Percentiles rank a stretch among this genome's conserved stretches.
phyloP scores from a whole-genome alignment of 1,284 basidiomycete genomes.

The Ceratobasidium sp. region DNA sequence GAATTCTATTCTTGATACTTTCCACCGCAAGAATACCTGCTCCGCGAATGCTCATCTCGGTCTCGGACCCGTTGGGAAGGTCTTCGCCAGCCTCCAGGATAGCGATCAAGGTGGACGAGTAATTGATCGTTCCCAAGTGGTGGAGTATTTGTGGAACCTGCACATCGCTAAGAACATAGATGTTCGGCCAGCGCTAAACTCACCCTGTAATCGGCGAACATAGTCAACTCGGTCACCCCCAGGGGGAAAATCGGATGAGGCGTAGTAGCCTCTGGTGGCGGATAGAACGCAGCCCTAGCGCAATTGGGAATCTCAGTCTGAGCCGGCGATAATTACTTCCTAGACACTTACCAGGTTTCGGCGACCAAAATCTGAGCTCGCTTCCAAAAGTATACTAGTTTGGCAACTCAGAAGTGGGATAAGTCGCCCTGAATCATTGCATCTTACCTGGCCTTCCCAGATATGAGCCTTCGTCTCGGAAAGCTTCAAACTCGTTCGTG shows the following conservation, averaged over 20 bases:
- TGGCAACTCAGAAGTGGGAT: background rate
- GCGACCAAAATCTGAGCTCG: constrained; percentile 86
- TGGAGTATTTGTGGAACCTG: constrained; percentile 80
- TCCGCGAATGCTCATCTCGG: constrained; percentile 77
- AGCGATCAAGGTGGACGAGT: constrained; percentile 66
- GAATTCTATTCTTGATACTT: constrained; percentile 61
- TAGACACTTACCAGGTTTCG: constrained; percentile 76
- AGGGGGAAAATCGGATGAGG: constrained; percentile 76
- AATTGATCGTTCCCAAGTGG: constrained; percentile 75
- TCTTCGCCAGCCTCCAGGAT: constrained; percentile 60
- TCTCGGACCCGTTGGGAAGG: constrained; percentile 66
- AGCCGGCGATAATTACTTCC: background rate
- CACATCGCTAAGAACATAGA: background rate
- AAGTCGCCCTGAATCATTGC: background rate
- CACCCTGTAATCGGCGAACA: constrained; percentile 89
- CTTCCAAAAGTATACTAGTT: constrained; percentile 79
- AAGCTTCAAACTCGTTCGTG: constrained; percentile 74
- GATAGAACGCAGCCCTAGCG: constrained; percentile 57
- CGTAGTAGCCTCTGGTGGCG: constrained; percentile 53
- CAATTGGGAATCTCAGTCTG: background rate
- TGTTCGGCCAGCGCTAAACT: background rate
- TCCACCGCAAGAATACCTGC: constrained; percentile 83
- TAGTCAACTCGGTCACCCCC: constrained; percentile 74
- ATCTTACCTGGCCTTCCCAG: constrained; percentile 67
- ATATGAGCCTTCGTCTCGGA: constrained; percentile 73